Evolutionary conservation across 768 basidiomycete species (phyloP).

Genomic region (Termitomyces bulborhizus): DNA sequence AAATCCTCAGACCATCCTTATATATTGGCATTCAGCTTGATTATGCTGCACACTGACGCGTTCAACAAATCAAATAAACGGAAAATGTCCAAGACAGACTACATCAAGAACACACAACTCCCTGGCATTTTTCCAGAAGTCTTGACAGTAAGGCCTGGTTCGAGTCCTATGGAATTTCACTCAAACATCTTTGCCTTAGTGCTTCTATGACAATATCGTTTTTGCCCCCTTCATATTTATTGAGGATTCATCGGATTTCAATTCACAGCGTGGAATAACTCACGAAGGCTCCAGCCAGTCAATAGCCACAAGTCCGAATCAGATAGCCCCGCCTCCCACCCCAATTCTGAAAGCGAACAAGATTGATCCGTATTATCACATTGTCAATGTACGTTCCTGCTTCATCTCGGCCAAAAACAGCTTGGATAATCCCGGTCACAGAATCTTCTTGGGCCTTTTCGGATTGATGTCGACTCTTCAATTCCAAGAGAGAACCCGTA

Average conservation of each 20-base stretch:
- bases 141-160: conserved; percentile 60
- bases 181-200: conserved; percentile 37
- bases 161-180: not conserved
- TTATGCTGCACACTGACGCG: conserved; percentile 97
- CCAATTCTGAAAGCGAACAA: conserved; percentile 49
- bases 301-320: conserved; percentile 1
- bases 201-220: conserved; percentile 94
- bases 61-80: conserved; percentile 97
- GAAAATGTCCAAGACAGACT: conserved; percentile 96
- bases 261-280: conserved; percentile 44
- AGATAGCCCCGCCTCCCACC: conserved; percentile 19
- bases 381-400: conserved; percentile 51
- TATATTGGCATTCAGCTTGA: conserved; percentile 93
- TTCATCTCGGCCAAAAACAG: not conserved
- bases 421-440: not conserved
- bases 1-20: conserved; percentile 75
- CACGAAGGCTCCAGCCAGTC: conserved; percentile 29
- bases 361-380: conserved; percentile 90
- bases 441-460: conserved; percentile 64
- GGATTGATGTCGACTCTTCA: conserved; percentile 53
- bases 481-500: conserved; percentile 63
- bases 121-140: conserved; percentile 80
- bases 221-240: conserved; percentile 96
- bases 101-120: conserved; percentile 85
- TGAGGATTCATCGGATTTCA: conserved; percentile 79